phyloP scores from a whole-genome alignment of 176 grass and related monocot genomes.

The Aegilops tauschii region DNA sequence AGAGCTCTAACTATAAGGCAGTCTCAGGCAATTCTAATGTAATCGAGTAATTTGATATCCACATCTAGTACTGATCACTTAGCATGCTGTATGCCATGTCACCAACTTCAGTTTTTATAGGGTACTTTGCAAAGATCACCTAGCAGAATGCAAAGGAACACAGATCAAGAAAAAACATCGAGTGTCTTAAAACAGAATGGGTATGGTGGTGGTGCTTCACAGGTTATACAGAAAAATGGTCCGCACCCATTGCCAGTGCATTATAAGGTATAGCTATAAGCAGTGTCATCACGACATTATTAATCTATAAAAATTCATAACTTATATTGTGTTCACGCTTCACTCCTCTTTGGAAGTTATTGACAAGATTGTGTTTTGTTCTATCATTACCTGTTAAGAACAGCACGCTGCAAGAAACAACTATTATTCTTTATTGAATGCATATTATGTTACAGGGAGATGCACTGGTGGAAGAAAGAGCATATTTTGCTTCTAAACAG shows the following conservation, averaged over 20 bases:
- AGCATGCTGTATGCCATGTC: not conserved
- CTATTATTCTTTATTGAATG: constrained; percentile 30
- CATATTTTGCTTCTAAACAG: constrained; percentile 35
- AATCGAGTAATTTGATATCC: constrained; percentile 16
- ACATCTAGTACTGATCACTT: constrained; percentile 22
- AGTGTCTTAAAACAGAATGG: constrained; percentile 43
- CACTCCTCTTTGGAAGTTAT: not conserved
- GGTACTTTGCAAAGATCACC: constrained; percentile 43
- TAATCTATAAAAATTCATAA: not conserved
- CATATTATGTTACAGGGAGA: constrained; percentile 57
- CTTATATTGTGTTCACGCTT: not conserved
- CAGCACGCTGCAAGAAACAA: not conserved
- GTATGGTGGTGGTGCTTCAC: constrained; percentile 49
- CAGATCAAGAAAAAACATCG: constrained; percentile 49
- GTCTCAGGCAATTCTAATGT: constrained; percentile 58
- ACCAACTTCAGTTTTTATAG: constrained; percentile 32
- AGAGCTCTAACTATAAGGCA: constrained; percentile 39
- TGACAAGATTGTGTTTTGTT: not conserved
- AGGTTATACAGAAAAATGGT: constrained; percentile 47
- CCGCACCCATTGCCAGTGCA: constrained; percentile 31
- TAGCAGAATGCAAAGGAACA: constrained; percentile 43
- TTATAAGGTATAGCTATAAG: constrained; percentile 38
- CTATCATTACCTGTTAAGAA: not conserved
- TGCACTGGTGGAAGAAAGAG: constrained; percentile 48
- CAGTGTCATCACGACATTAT: not conserved